Conservation (phyloP, 306 rosid genomes). For the Cucumis cinereus region DNA sequence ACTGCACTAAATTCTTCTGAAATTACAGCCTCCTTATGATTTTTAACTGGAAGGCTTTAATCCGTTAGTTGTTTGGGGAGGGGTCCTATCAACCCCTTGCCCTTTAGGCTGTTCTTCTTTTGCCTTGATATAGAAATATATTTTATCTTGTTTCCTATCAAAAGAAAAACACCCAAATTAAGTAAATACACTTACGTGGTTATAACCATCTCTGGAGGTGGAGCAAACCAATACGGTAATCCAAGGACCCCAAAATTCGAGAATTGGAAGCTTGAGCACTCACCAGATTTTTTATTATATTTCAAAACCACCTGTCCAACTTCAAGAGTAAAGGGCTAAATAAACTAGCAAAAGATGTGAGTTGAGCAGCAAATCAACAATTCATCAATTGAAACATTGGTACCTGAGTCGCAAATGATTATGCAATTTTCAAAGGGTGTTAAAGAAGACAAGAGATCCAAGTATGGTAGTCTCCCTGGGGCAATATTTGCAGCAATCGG, state of each 20-base stretch:
- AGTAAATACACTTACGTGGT: conserved; percentile 36
- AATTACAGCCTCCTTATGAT: too few relatives aligned
- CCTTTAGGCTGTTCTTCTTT: too few relatives aligned
- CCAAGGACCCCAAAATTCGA: conserved; percentile 77
- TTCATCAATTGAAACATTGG: conserved; percentile 4
- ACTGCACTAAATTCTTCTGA: too few relatives aligned
- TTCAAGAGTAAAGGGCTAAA: conserved; percentile 24
- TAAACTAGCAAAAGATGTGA: conserved; percentile 9
- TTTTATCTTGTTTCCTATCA: too few relatives aligned
- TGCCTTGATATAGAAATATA: too few relatives aligned
- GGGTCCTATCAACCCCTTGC: too few relatives aligned
- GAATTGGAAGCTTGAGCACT: conserved; percentile 36
- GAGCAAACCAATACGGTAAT: conserved; percentile 70
- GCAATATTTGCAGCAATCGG: conserved; percentile 20
- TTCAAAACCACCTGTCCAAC: conserved; percentile 80
- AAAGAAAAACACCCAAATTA: conserved; percentile 6
- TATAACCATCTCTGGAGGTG: conserved; percentile 42
- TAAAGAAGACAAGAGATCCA: conserved; percentile 55
- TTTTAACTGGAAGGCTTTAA: too few relatives aligned
- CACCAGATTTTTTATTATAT: conserved; percentile 35
- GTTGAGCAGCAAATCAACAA: neutral
- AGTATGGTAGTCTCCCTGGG: conserved; percentile 33
- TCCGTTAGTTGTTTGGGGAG: too few relatives aligned
- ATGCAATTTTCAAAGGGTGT: conserved; percentile 42
- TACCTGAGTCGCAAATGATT: conserved; percentile 67